Evolutionary conservation across 345 rosid species (phyloP).

Genomic region (Moricandia arvensis): DNA sequence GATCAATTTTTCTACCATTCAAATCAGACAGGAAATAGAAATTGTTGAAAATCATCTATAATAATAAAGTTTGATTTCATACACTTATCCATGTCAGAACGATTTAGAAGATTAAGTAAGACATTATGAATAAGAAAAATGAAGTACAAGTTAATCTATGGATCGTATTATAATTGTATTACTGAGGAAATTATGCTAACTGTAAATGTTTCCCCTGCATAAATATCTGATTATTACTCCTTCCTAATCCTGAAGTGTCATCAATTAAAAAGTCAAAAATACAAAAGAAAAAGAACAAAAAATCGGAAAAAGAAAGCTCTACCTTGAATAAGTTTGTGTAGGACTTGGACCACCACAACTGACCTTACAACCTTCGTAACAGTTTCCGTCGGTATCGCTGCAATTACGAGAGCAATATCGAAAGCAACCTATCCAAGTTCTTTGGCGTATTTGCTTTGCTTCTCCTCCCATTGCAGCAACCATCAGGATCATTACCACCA

Average conservation of each 20-base stretch:
- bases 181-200: neutral
- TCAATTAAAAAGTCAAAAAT: neutral
- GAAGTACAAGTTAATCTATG: neutral
- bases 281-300: too few relatives aligned
- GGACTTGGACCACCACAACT: slow-evolving; percentile 28
- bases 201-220: neutral
- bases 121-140: neutral
- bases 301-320: neutral
- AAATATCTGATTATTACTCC: neutral
- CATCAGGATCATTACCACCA: neutral
- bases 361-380: slow-evolving; percentile 28
- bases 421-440: slow-evolving; percentile 15
- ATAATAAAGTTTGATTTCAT: neutral
- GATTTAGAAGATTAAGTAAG: neutral
- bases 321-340: slow-evolving; percentile 1
- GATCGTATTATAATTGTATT: neutral
- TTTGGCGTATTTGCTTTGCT: neutral
- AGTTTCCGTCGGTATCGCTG: slow-evolving; percentile 6
- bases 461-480: neutral
- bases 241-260: neutral
- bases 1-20: neutral
- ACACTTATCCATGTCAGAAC: neutral
- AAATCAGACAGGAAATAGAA: neutral
- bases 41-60: neutral
- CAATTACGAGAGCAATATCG: slow-evolving; percentile 22